These are phyloP conservation scores for Fallopia convolvulus DNA, from an alignment of 148 eudicot species.

Conservation along the genomic window DNA sequence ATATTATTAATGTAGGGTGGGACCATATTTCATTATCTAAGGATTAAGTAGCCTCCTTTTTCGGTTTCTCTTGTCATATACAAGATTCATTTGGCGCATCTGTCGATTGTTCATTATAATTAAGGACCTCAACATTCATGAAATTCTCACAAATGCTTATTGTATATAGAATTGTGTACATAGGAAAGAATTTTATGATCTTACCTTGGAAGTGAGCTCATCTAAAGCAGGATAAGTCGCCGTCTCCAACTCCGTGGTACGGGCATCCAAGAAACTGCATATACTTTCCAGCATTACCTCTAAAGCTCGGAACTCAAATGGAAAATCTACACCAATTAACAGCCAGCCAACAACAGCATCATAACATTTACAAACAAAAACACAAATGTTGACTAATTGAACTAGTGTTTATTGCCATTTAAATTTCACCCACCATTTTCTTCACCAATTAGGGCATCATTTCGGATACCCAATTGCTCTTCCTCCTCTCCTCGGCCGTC, in stretches of 20 bases:
- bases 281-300: slow-evolving; percentile 87
- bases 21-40: not conserved
- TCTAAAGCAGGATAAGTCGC: slow-evolving; percentile 92
- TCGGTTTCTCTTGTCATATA: not conserved
- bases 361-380: not conserved
- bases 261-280: slow-evolving; percentile 79
- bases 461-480: slow-evolving; percentile 29
- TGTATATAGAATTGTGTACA: not conserved
- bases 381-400: no score
- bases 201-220: slow-evolving; percentile 83
- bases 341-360: not conserved
- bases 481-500: slow-evolving; percentile 59
- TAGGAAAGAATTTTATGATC: not conserved
- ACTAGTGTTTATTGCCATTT: not conserved
- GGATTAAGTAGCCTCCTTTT: no score
- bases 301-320: slow-evolving; percentile 85
- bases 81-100: no score
- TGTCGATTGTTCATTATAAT: no score
- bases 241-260: slow-evolving; percentile 68
- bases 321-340: slow-evolving; percentile 46
- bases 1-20: not conserved
- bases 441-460: slow-evolving; percentile 30
- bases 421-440: slow-evolving; percentile 25
- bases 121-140: not conserved
- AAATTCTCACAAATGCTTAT: not conserved